Evolutionary conservation across 2,329 filamentous ascomycete genomes (phyloP).

Genomic region (Bipolaris bicolor): DNA sequence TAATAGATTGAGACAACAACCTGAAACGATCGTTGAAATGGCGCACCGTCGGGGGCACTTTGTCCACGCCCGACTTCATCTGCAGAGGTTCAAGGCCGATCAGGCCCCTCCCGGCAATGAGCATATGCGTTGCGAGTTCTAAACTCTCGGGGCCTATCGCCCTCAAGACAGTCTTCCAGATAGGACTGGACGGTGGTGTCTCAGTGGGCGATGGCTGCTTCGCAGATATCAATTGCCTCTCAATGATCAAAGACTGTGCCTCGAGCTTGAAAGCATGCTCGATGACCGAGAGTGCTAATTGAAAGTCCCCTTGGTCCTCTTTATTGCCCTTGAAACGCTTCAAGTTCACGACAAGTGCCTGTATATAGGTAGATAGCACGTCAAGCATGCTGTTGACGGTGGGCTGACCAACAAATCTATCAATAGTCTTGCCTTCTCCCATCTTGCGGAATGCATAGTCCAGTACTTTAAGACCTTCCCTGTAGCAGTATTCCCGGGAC

Average conservation of each 20-base stretch:
- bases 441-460: slow-evolving; percentile 44
- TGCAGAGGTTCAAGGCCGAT: slow-evolving; percentile 76
- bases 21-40: slow-evolving; percentile 79
- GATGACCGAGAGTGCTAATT: slow-evolving; percentile 68
- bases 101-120: slow-evolving; percentile 73
- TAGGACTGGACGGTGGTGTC: slow-evolving; percentile 71
- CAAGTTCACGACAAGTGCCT: slow-evolving; percentile 43
- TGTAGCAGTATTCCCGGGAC: slow-evolving; percentile 67
- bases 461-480: slow-evolving; percentile 60
- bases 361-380: slow-evolving; percentile 65
- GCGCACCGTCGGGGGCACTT: slow-evolving; percentile 61
- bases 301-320: slow-evolving; percentile 42
- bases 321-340: slow-evolving; percentile 35
- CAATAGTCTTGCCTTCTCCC: slow-evolving; percentile 40
- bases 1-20: slow-evolving; percentile 67
- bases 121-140: slow-evolving; percentile 74
- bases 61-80: slow-evolving; percentile 47
- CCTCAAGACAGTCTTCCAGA: slow-evolving; percentile 79
- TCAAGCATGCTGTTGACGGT: slow-evolving; percentile 65
- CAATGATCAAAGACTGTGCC: slow-evolving; percentile 70
- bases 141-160: slow-evolving; percentile 70
- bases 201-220: slow-evolving; percentile 67
- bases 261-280: slow-evolving; percentile 72
- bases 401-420: slow-evolving; percentile 50
- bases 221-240: slow-evolving; percentile 69